A percentile compares a stretch with the other conserved stretches of the same genome.
These are phyloP conservation scores for Boletus vermiculosoides DNA, from an alignment of 768 basidiomycete genomes.

Conservation along the genomic window DNA sequence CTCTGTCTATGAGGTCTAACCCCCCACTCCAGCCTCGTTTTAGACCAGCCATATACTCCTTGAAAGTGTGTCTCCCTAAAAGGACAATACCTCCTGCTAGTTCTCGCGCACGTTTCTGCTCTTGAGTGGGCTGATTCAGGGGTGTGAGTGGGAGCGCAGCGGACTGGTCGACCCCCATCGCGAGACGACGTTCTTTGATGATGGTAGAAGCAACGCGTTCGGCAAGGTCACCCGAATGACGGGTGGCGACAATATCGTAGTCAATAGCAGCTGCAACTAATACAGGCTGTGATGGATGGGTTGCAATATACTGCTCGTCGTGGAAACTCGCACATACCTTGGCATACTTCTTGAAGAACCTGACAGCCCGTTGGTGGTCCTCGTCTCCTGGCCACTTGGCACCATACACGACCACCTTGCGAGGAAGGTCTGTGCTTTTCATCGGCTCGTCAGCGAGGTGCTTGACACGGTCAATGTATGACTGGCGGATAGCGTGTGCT, in stretches of 20 bases:
- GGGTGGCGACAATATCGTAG: slow-evolving; percentile 79
- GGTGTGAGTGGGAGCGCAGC: slow-evolving; percentile 42
- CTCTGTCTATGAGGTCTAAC: slow-evolving; percentile 63
- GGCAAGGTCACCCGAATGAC: slow-evolving; percentile 84
- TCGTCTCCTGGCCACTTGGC: slow-evolving; percentile 95
- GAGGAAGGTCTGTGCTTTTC: slow-evolving; percentile 60
- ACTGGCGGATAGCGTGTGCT: slow-evolving; percentile 72
- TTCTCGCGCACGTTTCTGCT: slow-evolving; percentile 54
- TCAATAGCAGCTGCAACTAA: slow-evolving; percentile 93
- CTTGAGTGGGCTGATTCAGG: slow-evolving; percentile 52
- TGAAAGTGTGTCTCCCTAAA: slow-evolving; percentile 86
- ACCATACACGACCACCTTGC: slow-evolving; percentile 84
- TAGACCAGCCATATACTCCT: slow-evolving; percentile 91
- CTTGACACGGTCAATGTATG: slow-evolving; percentile 79
- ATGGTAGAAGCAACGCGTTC: slow-evolving; percentile 71
- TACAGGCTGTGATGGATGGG: slow-evolving; percentile 61
- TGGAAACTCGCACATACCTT: slow-evolving; percentile 61
- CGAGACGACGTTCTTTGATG: slow-evolving; percentile 63
- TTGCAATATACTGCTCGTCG: not conserved
- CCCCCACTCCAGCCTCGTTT: slow-evolving; percentile 80
- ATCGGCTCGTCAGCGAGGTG: slow-evolving; percentile 70
- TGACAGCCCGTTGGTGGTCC: slow-evolving; percentile 78
- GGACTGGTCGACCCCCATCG: slow-evolving; percentile 60
- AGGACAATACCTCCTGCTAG: slow-evolving; percentile 84
- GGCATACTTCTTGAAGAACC: slow-evolving; percentile 94